Conservation (phyloP, 768 basidiomycete species). For the Fistulinella prunicolor region DNA sequence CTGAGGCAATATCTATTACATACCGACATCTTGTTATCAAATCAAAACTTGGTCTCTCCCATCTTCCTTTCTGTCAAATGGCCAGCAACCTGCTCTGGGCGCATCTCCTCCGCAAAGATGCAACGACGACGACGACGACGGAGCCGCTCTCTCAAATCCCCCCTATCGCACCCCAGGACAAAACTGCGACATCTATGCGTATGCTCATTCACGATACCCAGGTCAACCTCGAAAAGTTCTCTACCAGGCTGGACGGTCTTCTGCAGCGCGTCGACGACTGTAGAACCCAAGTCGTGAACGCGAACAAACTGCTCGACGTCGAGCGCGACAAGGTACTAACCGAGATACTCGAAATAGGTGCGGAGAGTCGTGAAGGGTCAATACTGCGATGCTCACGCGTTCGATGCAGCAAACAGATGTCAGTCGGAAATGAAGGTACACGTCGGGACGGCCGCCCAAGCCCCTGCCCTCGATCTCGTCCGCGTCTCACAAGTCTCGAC, state of each 20-base stretch:
- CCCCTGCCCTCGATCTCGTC: constrained; percentile 35
- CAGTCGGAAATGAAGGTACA: constrained; percentile 59
- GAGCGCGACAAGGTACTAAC: constrained; percentile 55
- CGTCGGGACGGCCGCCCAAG: constrained; percentile 57
- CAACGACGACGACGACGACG: constrained; percentile 9
- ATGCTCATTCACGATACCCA: constrained; percentile 75
- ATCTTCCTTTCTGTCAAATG: neutral
- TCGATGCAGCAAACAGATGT: constrained; percentile 53
- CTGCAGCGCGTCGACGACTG: constrained; percentile 49
- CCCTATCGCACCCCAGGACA: constrained; percentile 55
- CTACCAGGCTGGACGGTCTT: constrained; percentile 52
- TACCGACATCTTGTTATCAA: rapidly evolving
- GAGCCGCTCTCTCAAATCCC: constrained; percentile 24
- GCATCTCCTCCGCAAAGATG: constrained; percentile 50
- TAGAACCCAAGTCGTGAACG: constrained; percentile 48
- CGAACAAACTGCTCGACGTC: constrained; percentile 55
- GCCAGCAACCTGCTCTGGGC: constrained; percentile 44
- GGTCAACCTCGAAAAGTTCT: constrained; percentile 65
- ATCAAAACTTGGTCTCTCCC: neutral
- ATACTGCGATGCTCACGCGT: constrained; percentile 6
- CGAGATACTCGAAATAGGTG: constrained; percentile 38
- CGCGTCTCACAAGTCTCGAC: constrained; percentile 40
- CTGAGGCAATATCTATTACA: no score
- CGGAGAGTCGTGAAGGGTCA: neutral
- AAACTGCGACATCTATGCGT: constrained; percentile 65